Conservation (phyloP, 1,284 basidiomycete genomes). For the Xanthoconium separans region DNA sequence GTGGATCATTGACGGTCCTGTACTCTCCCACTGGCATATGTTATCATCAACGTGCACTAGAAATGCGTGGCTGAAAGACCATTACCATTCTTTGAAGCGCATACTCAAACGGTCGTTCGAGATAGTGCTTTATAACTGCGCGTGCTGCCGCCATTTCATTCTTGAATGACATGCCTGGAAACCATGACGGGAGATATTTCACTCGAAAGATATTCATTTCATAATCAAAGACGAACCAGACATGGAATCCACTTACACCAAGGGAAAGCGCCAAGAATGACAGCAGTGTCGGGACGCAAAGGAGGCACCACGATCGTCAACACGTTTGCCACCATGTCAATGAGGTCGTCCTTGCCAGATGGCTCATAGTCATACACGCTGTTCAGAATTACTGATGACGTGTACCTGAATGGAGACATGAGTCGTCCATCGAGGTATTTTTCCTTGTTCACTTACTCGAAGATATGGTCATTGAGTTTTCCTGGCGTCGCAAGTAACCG, state of each 20-base stretch:
- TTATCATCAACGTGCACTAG: not conserved
- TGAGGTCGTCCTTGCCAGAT: not conserved
- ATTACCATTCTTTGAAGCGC: not conserved
- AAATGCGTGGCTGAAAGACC: not conserved
- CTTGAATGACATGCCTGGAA: not conserved
- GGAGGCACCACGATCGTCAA: not conserved
- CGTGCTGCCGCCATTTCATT: not conserved
- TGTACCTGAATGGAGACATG: not conserved
- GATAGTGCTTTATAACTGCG: not conserved
- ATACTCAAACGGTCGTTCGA: not conserved
- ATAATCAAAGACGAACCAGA: too few species aligned
- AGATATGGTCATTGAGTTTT: not conserved
- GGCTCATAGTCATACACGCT: not conserved
- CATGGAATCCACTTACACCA: not conserved
- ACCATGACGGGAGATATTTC: not conserved
- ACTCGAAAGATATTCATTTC: not conserved
- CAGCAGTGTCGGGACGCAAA: not conserved
- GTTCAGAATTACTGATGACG: not conserved
- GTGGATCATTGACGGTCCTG: not conserved
- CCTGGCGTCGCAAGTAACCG: not conserved
- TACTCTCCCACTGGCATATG: not conserved
- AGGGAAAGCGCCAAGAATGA: not conserved
- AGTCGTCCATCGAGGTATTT: not conserved
- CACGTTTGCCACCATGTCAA: not conserved
- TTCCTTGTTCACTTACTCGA: not conserved